These are phyloP conservation scores for Wickerhamiella azyma DNA, from an alignment of 805 yeast genomes.

Conservation along the genomic window DNA sequence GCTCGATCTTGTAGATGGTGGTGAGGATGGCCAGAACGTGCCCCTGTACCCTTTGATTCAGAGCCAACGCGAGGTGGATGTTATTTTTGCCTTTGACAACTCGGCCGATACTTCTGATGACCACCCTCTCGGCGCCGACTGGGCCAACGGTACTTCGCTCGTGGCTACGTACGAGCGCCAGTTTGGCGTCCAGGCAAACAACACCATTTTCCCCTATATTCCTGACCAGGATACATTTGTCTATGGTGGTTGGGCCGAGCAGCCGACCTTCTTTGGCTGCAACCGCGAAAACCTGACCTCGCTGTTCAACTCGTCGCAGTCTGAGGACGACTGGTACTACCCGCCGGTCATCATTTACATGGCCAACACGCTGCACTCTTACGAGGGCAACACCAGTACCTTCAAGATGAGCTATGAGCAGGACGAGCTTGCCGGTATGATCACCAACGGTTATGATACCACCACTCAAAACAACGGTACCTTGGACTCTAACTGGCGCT, in stretches of 20 bases:
- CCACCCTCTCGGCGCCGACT: constrained; percentile 54
- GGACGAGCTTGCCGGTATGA: constrained; percentile 41
- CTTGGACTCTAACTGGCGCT: constrained; percentile 45
- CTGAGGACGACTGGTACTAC: constrained; percentile 28
- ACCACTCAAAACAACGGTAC: constrained; percentile 49
- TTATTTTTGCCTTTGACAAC: constrained; percentile 56
- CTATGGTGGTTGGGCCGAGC: constrained; percentile 40
- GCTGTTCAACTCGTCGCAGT: constrained; percentile 32
- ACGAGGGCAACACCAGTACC: constrained; percentile 50
- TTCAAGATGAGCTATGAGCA: constrained; percentile 45
- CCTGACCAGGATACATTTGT: constrained; percentile 47
- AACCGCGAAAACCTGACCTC: constrained; percentile 43
- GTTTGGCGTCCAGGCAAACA: constrained; percentile 37
- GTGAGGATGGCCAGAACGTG: constrained; percentile 52
- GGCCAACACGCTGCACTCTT: constrained; percentile 52
- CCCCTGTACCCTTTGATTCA: constrained; percentile 55
- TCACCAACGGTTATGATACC: constrained; percentile 57
- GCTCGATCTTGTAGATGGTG: constrained; percentile 54
- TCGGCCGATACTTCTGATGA: constrained; percentile 42
- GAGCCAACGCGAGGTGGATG: constrained; percentile 45
- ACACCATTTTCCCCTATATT: constrained; percentile 56
- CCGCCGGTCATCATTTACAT: constrained; percentile 60
- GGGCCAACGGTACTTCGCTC: constrained; percentile 56
- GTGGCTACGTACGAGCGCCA: constrained; percentile 48
- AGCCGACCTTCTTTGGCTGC: constrained; percentile 67